Conservation (phyloP, 805 yeast genomes). For the Wickerhamomyces sydowiorum region DNA sequence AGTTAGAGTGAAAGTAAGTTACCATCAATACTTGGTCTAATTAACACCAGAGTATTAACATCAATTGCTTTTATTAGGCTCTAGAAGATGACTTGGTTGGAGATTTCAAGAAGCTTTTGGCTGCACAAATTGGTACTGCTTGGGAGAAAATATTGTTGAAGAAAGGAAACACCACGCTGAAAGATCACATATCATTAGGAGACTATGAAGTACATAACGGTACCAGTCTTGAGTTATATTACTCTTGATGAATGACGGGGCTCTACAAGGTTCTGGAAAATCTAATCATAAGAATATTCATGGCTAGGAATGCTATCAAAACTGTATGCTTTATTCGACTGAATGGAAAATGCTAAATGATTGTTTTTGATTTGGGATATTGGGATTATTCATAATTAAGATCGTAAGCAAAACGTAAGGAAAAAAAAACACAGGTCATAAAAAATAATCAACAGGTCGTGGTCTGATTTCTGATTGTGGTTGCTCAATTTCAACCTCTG, state of each 20-base stretch:
- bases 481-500: constrained; percentile 3
- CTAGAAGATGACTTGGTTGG: constrained; percentile 80
- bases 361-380: background rate
- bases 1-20: constrained; percentile 59
- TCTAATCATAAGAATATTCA: too few relatives aligned
- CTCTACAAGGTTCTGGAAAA: too few relatives aligned
- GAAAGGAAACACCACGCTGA: constrained; percentile 78
- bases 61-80: constrained; percentile 34
- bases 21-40: background rate
- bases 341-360: too few relatives aligned
- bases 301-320: too few relatives aligned
- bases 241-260: constrained; percentile 34
- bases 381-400: too few relatives aligned
- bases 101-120: constrained; percentile 80
- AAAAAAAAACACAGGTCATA: constrained; percentile 21
- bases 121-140: constrained; percentile 75
- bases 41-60: background rate
- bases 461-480: constrained; percentile 15
- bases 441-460: constrained; percentile 47
- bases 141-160: constrained; percentile 63
- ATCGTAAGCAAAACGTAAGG: background rate
- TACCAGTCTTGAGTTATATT: constrained; percentile 78
- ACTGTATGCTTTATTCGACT: too few relatives aligned
- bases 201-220: constrained; percentile 95
- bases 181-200: constrained; percentile 87